A percentile compares a stretch with the other conserved stretches of the same genome.
Conservation (phyloP, 176 grass and related monocot genomes). For the Triticum turgidum region DNA sequence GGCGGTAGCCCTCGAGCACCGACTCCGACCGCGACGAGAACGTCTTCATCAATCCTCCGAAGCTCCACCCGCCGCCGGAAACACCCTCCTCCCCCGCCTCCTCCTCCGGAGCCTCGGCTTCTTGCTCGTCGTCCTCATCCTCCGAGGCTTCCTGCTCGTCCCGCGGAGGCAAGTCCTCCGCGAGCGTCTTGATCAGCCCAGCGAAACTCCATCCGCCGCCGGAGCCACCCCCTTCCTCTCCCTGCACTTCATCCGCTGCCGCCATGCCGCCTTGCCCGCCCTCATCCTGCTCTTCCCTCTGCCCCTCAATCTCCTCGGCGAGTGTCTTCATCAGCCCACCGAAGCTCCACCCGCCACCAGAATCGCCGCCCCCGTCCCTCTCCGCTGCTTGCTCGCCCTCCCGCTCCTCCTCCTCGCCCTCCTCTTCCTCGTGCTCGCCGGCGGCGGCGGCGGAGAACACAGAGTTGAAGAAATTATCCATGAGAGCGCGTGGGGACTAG, state of each 20-base stretch:
- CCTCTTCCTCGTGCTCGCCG: constrained; percentile 19
- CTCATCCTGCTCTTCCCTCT: constrained; percentile 23
- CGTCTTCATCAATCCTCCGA: constrained; percentile 73
- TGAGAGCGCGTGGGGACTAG: constrained; percentile 30
- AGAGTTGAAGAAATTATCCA: constrained; percentile 69
- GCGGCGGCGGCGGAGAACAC: constrained; percentile 46
- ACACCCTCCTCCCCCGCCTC: not conserved
- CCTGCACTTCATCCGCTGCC: not conserved
- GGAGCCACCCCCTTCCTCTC: not conserved
- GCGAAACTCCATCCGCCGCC: constrained; percentile 50
- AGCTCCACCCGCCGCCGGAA: constrained; percentile 39
- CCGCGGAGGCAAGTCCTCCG: constrained; percentile 9
- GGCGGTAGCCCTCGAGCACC: constrained; percentile 62
- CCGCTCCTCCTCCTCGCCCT: not conserved
- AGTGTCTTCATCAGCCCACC: constrained; percentile 78
- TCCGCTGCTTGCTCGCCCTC: not conserved
- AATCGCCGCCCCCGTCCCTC: constrained; percentile 20
- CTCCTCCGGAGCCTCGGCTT: not conserved
- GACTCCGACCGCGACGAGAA: constrained; percentile 64
- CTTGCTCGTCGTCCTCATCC: constrained; percentile 11
- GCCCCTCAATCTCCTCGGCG: constrained; percentile 48
- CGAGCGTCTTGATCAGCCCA: constrained; percentile 47
- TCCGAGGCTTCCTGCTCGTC: not conserved
- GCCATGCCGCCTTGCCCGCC: not conserved
- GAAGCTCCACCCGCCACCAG: constrained; percentile 48